Evolutionary conservation across 495 filamentous ascomycete genomes (phyloP), one percentile per base, ranked within the genome.

Genomic region (Penicillium daleae): DNA sequence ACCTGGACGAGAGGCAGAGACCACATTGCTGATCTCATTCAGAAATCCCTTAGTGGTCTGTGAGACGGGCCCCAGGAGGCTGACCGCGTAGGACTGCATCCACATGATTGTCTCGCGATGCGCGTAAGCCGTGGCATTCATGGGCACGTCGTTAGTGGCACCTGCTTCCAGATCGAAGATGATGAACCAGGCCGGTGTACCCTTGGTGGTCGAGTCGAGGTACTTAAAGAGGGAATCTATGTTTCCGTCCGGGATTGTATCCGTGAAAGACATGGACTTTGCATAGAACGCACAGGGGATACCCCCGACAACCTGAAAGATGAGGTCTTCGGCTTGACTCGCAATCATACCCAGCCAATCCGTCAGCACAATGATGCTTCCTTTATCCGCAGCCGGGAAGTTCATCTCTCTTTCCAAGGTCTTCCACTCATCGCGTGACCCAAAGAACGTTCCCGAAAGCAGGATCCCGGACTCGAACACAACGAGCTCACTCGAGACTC

Each of bases 291-390:
- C 68, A 6, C 65, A 70, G 3, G 80, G 78, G 17, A 74, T 70
- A 3, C 68, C 74, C 9, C 74, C 76, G 9, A 33, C 69, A 8
- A 71, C 40, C 6, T 66, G 33, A 1, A 69, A 54, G 2, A 71
- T 68, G n/a, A 72, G 29, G 33, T 83, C 77, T 61, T 87, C 79
- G 15, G 78, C 83, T 58, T 80, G 73, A 52, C 83, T 76, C 0
- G 72, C 69, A 1, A 86, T 60, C 59, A 84, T 72, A 0, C 76
- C 82, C 6, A 87, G 70, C 85, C 85, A 90, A 69, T 86, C 80
- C 22, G 80, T 79, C 29, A 86, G 46, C n/a, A 80, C 70, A 12
- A 75, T 24, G 9, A 83, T 60, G 37, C 64, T 76, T 3, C 66
- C 66, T 2, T 69, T 69, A 13, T 62, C 62, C 22, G 24, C 19